Evolutionary conservation across 768 basidiomycete genomes (phyloP), one percentile per base, ranked within the genome.

Genomic region (Dacryopinax primogenitus): DNA sequence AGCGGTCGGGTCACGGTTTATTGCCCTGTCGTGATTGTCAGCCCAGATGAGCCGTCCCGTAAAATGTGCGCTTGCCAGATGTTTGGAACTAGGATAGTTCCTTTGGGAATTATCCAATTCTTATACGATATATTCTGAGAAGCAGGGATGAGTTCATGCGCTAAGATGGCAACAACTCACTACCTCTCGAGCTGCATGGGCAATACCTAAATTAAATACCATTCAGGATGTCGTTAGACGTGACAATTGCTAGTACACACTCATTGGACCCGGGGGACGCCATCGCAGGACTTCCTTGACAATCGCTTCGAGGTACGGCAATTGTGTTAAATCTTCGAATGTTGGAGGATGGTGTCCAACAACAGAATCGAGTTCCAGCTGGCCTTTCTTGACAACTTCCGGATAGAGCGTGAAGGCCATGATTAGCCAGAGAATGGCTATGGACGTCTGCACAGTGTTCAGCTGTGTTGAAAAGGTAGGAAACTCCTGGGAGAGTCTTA

Each of bases 241-340:
- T 9, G 11, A 18, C 23, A 18, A 44, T 18, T 6, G 23, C 23
- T 18, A 18, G 11, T 11, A 30, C 51, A 11, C 30, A 58, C 51
- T 21, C 51, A 58, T 58, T 9, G 51, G 51, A 2, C 51, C 51
- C 26, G 51, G 51, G 15, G 51, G 51, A 3, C 51, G 51, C 51
- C 51, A 58, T 11, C 51, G 51, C 23, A 69, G 63, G 28, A 13
- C 73, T 78, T 75, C 73, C 11, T 69, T 70, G 26, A 73, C 66
- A 30, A 74, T 3, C 0, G 68, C 73, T 44, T 71, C 71, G 23
- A 75, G 11, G 66, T 75, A 75, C 0, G 73, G 73, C 3, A 75
- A 64, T 26, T 69, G 69, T 0, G 41, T 33, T 1, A 70, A 68
- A 62, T 75, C 73, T 1, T 68, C 61, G 21, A 72, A 73, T 1